Conservation (phyloP, 2,329 filamentous ascomycete species). For the Xylariaceae sp. region DNA sequence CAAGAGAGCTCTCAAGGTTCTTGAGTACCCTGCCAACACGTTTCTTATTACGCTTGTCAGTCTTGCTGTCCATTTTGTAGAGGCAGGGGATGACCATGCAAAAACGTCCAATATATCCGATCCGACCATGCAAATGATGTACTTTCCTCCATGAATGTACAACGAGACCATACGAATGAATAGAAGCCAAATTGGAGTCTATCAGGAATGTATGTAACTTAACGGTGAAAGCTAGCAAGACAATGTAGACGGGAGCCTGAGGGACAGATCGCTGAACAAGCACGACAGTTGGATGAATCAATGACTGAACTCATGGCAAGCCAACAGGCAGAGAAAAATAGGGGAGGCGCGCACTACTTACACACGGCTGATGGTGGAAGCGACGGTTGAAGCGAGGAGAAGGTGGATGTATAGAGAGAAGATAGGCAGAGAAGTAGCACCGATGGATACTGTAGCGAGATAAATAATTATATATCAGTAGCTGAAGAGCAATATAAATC, state of each 20-base stretch:
- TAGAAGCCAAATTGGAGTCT: background rate
- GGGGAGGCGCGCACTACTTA: constrained; percentile 10
- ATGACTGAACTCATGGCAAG: constrained; percentile 1
- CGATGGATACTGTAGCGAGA: too few relatives aligned
- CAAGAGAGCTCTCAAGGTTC: constrained; percentile 19
- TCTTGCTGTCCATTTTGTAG: constrained; percentile 11
- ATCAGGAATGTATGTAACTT: background rate
- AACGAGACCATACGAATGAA: background rate
- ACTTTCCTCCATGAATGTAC: background rate
- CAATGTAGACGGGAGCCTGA: constrained; percentile 1
- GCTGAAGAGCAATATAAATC: too few relatives aligned
- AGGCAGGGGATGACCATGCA: background rate
- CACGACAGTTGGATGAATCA: constrained; percentile 1
- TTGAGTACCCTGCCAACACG: constrained; percentile 5
- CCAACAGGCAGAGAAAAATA: background rate
- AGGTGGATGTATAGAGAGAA: background rate
- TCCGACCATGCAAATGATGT: background rate
- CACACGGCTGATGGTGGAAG: constrained; percentile 1
- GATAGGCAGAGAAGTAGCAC: too few relatives aligned
- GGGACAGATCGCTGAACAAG: background rate
- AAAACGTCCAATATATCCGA: background rate
- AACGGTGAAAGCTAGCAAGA: constrained; percentile 1
- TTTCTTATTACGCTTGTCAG: constrained; percentile 17
- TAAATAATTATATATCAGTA: too few relatives aligned
- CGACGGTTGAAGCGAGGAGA: background rate